phyloP scores from a whole-genome alignment of 805 yeast genomes.

The Brettanomyces sp. region DNA sequence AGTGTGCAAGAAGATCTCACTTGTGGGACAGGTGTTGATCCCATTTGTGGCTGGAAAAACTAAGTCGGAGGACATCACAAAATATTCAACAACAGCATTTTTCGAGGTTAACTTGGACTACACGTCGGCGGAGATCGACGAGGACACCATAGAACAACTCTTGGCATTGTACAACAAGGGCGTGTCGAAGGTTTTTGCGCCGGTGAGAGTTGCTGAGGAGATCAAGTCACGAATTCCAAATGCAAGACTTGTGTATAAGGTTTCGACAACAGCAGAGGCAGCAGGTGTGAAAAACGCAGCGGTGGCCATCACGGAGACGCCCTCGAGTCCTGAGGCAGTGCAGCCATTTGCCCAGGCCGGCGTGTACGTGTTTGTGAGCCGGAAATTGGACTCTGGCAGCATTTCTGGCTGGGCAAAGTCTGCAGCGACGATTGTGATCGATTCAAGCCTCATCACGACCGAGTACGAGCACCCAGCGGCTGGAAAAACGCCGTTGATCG shows the following conservation, averaged over 20 bases:
- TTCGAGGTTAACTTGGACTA: conserved; percentile 16
- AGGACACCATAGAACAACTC: conserved; percentile 11
- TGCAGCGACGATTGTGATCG: conserved; percentile 30
- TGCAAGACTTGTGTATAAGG: conserved; percentile 23
- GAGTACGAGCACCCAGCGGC: conserved; percentile 22
- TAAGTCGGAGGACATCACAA: conserved; percentile 9
- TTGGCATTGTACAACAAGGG: conserved; percentile 24
- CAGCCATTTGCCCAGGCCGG: conserved; percentile 2
- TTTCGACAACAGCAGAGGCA: conserved; percentile 11
- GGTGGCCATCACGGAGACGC: not conserved
- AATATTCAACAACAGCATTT: conserved; percentile 7
- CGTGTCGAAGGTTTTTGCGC: conserved; percentile 18
- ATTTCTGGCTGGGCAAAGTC: conserved; percentile 17
- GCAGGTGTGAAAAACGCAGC: conserved; percentile 13
- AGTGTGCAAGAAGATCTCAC: conserved; percentile 9
- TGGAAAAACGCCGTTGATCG: conserved; percentile 24
- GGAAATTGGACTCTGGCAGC: conserved; percentile 6
- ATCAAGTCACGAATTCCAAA: conserved; percentile 24
- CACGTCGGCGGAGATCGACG: conserved; percentile 8
- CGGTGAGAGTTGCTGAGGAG: conserved; percentile 8
- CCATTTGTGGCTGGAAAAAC: conserved; percentile 9
- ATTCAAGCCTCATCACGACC: conserved; percentile 22
- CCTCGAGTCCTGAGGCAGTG: not conserved
- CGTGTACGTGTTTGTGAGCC: conserved; percentile 6
- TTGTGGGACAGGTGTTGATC: conserved; percentile 23